Percentiles rank a stretch among this genome's conserved stretches.
Evolutionary conservation across 768 basidiomycete genomes (phyloP).

Genomic region (Panaeolus papilionaceus): DNA sequence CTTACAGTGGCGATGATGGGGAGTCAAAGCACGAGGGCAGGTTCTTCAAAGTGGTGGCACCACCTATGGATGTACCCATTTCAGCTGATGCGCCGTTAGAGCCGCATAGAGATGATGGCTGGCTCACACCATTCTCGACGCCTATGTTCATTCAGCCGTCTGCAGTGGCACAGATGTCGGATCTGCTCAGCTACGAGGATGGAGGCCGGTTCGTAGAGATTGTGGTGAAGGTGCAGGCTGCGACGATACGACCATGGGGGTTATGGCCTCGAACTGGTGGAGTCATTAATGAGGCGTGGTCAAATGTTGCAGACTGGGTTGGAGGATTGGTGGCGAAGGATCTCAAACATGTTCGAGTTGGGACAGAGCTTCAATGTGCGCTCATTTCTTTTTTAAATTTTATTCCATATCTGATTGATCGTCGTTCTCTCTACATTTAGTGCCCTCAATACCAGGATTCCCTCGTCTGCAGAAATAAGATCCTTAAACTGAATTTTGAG

Average conservation of each 20-base stretch:
- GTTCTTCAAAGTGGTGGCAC: conserved; percentile 51
- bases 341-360: conserved; percentile 49
- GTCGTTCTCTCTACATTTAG: conserved; percentile 37
- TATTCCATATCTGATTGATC: conserved; percentile 18
- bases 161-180: conserved; percentile 43
- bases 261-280: not conserved
- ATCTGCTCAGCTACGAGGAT: not conserved
- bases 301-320: conserved; percentile 52
- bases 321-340: conserved; percentile 62
- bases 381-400: conserved; percentile 31
- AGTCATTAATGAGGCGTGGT: not conserved
- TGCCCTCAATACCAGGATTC: conserved; percentile 69
- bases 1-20: conserved; percentile 38
- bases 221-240: not conserved
- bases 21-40: not conserved
- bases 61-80: conserved; percentile 62
- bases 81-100: conserved; percentile 51
- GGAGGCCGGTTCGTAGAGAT: not conserved
- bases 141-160: conserved; percentile 61
- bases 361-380: conserved; percentile 56
- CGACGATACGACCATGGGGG: not conserved
- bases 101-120: conserved; percentile 45
- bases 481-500: too few species aligned
- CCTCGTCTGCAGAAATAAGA: conserved; percentile 43
- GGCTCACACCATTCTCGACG: conserved; percentile 62